phyloP scores from a whole-genome alignment of 2,329 filamentous ascomycete species.

The Diaporthe citrichinensis region DNA sequence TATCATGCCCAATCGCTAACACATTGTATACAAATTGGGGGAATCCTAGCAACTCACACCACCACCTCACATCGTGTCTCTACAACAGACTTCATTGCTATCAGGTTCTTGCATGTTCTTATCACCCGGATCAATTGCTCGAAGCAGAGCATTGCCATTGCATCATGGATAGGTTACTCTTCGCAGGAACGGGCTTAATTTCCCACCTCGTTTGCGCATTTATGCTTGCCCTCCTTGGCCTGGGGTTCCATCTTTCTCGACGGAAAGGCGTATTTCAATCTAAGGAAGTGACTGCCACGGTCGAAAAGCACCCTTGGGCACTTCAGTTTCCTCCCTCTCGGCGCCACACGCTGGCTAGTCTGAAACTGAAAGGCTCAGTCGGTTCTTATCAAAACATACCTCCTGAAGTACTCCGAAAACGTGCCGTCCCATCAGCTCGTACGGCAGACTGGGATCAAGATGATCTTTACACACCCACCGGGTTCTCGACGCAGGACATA shows the following conservation, averaged over 20 bases:
- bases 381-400: conserved; percentile 12
- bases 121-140: neutral
- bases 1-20: neutral
- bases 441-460: conserved; percentile 39
- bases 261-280: neutral
- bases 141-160: neutral
- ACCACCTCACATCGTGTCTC: neutral
- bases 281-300: neutral
- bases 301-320: conserved; percentile 34
- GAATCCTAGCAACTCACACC: neutral
- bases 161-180: conserved; percentile 26
- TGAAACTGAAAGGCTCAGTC: conserved; percentile 33
- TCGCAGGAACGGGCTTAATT: neutral
- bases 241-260: conserved; percentile 17
- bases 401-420: conserved; percentile 32
- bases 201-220: neutral
- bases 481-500: conserved; percentile 79
- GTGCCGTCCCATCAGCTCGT: conserved; percentile 48
- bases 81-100: neutral
- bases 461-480: conserved; percentile 60
- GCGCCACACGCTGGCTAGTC: conserved; percentile 28
- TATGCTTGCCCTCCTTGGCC: conserved; percentile 22
- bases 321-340: conserved; percentile 41
- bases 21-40: neutral
- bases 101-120: neutral